phyloP scores from a whole-genome alignment of 768 basidiomycete genomes.

The Favolaschia claudopus region DNA sequence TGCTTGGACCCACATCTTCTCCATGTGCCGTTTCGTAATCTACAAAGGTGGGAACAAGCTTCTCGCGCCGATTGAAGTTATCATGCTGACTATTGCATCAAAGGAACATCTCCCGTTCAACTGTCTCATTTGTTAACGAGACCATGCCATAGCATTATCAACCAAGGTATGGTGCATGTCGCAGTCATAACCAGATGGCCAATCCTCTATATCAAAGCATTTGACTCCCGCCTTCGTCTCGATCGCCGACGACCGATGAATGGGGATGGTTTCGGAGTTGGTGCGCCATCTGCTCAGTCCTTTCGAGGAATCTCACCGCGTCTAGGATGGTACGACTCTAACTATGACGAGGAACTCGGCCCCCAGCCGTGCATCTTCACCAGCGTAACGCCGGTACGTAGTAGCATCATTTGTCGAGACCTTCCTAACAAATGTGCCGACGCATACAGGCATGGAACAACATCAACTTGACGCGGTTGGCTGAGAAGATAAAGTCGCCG shows the following conservation, averaged over 20 bases:
- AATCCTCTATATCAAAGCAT: conserved; percentile 66
- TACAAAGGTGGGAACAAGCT: conserved; percentile 63
- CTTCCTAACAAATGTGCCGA: background rate
- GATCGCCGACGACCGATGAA: conserved; percentile 88
- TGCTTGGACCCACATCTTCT: too few species aligned
- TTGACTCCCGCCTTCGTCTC: conserved; percentile 88
- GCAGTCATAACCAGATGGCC: background rate
- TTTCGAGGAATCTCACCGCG: background rate
- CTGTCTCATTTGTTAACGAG: conserved; percentile 93
- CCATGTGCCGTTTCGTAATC: conserved; percentile 91
- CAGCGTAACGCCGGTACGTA: conserved; percentile 85
- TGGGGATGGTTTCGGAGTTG: conserved; percentile 96
- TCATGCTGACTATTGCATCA: background rate
- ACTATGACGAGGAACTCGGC: conserved; percentile 83
- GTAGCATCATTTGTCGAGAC: background rate
- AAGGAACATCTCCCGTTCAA: conserved; percentile 88
- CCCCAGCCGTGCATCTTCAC: conserved; percentile 95
- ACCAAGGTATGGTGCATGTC: conserved; percentile 36
- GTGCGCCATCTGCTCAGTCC: conserved; percentile 48
- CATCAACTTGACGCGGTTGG: conserved; percentile 88
- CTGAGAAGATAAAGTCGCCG: conserved; percentile 96
- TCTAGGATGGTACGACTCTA: conserved; percentile 92
- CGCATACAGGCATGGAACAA: conserved; percentile 90
- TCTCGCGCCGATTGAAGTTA: background rate
- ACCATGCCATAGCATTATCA: conserved; percentile 95